phyloP scores from a whole-genome alignment of 2,329 filamentous ascomycete genomes.

The Venturiaceae sp. region DNA sequence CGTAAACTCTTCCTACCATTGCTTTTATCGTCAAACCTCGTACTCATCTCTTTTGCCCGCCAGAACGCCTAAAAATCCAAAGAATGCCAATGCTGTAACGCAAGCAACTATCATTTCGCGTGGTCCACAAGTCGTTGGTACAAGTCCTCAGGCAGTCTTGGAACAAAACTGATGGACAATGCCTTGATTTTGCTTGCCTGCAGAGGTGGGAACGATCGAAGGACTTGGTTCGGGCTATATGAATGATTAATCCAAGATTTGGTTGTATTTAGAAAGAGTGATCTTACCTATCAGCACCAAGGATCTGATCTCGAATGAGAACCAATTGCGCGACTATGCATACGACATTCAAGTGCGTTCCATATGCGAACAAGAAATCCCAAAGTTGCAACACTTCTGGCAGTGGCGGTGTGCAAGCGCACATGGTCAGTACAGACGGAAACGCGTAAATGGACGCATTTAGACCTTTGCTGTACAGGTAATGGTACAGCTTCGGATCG shows the following conservation, averaged over 20 bases:
- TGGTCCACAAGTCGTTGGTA: constrained; percentile 86
- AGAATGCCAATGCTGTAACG: not conserved
- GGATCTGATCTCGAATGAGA: constrained; percentile 72
- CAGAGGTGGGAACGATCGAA: constrained; percentile 78
- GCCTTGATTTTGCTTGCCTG: constrained; percentile 77
- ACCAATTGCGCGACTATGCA: constrained; percentile 95
- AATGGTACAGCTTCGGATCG: constrained; percentile 75
- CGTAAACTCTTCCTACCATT: not conserved
- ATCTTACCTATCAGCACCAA: constrained; percentile 73
- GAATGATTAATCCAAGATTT: not conserved
- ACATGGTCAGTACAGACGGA: constrained; percentile 86
- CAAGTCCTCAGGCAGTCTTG: constrained; percentile 81
- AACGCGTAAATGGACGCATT: constrained; percentile 95
- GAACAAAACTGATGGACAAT: constrained; percentile 75
- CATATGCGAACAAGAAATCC: constrained; percentile 97
- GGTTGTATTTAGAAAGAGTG: not conserved
- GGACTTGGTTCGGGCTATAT: constrained; percentile 75
- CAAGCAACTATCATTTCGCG: constrained; percentile 51
- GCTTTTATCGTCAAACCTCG: not conserved
- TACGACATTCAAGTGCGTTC: constrained; percentile 85
- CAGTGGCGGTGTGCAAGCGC: constrained; percentile 88
- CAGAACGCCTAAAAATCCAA: not conserved
- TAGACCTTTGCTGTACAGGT: constrained; percentile 78
- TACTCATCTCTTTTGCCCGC: not conserved
- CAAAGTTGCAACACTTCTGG: constrained; percentile 88